Evolutionary conservation across 768 basidiomycete species (phyloP).

Genomic region (Tulasnella sp.): DNA sequence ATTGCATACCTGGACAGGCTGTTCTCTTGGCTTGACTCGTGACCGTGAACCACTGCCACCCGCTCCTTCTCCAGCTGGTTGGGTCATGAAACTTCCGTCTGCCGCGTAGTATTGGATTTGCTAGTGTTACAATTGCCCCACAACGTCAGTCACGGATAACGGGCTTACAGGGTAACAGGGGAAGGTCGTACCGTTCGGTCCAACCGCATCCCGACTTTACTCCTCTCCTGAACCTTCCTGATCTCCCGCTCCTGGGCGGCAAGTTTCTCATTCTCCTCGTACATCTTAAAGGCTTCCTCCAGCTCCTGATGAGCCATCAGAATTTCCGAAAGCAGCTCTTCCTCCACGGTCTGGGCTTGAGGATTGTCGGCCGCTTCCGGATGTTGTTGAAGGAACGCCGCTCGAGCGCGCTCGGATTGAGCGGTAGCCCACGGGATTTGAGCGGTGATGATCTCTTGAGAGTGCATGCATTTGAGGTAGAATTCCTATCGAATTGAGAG

Average conservation of each 20-base stretch:
- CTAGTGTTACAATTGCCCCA: constrained; percentile 26
- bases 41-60: constrained; percentile 40
- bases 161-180: background rate
- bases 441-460: constrained; percentile 81
- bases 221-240: constrained; percentile 67
- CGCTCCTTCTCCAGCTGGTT: constrained; percentile 10
- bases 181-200: constrained; percentile 60
- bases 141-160: background rate
- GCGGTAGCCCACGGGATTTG: constrained; percentile 93
- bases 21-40: too few species aligned
- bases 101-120: constrained; percentile 38
- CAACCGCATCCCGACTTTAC: constrained; percentile 67
- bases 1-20: too few species aligned
- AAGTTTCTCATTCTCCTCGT: constrained; percentile 76
- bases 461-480: constrained; percentile 71
- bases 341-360: constrained; percentile 62
- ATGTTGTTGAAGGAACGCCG: background rate
- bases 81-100: constrained; percentile 39
- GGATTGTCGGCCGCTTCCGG: background rate
- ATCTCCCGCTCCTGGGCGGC: constrained; percentile 58
- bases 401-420: constrained; percentile 71
- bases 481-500: constrained; percentile 66
- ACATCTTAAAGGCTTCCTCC: constrained; percentile 66
- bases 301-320: constrained; percentile 76
- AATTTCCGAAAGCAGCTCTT: constrained; percentile 71